A percentile compares a stretch with the other conserved stretches of the same genome.
Evolutionary conservation across 2,329 filamentous ascomycete genomes (phyloP).

Genomic region (Onygenales sp.): DNA sequence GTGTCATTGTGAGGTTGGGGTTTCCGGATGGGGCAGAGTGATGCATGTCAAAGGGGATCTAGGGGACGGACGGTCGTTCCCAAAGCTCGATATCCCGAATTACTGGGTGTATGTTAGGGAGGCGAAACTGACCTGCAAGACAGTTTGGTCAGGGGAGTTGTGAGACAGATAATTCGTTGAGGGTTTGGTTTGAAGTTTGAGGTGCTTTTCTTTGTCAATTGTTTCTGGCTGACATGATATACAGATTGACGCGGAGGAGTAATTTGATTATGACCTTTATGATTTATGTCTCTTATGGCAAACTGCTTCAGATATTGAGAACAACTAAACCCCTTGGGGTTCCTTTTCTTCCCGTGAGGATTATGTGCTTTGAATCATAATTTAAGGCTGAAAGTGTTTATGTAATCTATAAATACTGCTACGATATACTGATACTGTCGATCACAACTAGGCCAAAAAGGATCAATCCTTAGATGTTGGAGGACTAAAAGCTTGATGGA

Average conservation of each 20-base stretch:
- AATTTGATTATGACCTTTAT: too few relatives aligned
- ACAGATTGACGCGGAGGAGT: not conserved
- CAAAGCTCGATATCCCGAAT: not conserved
- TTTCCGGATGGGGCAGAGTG: conserved; percentile 1
- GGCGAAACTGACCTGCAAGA: not conserved
- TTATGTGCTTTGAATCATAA: too few relatives aligned
- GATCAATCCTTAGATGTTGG: too few relatives aligned
- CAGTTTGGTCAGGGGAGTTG: not conserved
- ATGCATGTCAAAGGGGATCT: not conserved
- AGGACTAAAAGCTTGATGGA: too few relatives aligned
- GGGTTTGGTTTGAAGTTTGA: not conserved
- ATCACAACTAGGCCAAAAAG: too few relatives aligned
- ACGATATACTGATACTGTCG: too few relatives aligned
- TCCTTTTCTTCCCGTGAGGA: too few relatives aligned
- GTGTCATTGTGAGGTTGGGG: not conserved
- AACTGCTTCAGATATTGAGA: too few relatives aligned
- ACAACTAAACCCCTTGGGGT: too few relatives aligned
- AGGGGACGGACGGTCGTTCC: not conserved
- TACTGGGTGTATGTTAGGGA: conserved; percentile 1
- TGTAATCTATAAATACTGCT: too few relatives aligned
- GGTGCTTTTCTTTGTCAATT: not conserved
- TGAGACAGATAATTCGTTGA: not conserved
- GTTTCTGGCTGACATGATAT: not conserved
- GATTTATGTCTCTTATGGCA: too few relatives aligned
- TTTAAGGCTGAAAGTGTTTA: too few relatives aligned